phyloP scores from a whole-genome alignment of 139 green algal genomes.

The Ulvella scutata region DNA sequence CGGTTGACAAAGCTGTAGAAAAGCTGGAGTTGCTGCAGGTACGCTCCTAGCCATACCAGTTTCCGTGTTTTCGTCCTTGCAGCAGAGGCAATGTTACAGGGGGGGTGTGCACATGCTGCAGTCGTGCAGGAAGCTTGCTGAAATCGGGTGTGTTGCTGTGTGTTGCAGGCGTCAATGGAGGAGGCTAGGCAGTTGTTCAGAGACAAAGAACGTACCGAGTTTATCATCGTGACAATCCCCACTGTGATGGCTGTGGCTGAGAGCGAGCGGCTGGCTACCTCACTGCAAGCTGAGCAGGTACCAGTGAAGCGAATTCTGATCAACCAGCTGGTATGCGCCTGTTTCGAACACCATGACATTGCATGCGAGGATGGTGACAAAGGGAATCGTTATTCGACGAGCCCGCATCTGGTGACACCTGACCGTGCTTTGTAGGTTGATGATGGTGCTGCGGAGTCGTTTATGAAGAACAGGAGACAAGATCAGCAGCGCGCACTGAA shows the following conservation, averaged over 20 bases:
- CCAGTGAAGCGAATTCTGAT: conserved; percentile 74
- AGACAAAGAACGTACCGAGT: conserved; percentile 69
- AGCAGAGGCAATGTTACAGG: background rate
- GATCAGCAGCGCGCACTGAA: conserved; percentile 80
- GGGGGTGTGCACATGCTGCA: too few species aligned
- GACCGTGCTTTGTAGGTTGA: conserved; percentile 12
- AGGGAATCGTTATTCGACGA: too few species aligned
- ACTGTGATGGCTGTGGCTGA: conserved; percentile 90
- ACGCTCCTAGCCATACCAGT: background rate
- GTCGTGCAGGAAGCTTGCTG: too few species aligned
- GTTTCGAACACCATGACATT: too few species aligned
- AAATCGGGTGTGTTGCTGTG: background rate
- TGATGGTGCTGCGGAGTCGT: conserved; percentile 35
- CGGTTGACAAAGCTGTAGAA: conserved; percentile 48
- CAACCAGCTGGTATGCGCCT: conserved; percentile 64
- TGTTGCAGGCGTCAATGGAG: conserved; percentile 54
- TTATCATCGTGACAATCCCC: conserved; percentile 95
- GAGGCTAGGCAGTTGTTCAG: conserved; percentile 78
- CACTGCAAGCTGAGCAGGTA: conserved; percentile 57
- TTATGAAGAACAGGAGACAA: conserved; percentile 34
- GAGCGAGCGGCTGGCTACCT: conserved; percentile 53
- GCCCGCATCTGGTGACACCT: too few species aligned
- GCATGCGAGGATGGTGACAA: too few species aligned
- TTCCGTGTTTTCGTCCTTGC: background rate
- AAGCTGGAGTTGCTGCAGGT: conserved; percentile 70